phyloP scores from a whole-genome alignment of 2,329 filamentous ascomycete species.

The Trichoderma gracile region DNA sequence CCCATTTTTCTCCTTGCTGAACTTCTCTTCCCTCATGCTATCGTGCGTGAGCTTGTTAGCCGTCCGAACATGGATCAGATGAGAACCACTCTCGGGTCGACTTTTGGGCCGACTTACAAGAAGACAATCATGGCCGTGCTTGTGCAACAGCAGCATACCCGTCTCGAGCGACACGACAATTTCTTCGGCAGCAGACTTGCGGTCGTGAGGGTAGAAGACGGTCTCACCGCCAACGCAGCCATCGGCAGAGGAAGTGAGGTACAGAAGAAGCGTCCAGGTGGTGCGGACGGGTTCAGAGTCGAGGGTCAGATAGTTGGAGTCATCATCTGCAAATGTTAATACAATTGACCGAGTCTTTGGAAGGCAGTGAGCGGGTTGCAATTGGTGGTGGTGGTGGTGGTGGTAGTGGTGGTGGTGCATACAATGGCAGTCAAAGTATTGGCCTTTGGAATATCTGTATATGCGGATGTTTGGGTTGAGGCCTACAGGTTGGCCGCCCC shows the following conservation, averaged over 20 bases:
- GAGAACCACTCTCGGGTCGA: conserved; percentile 24
- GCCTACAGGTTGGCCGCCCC: conserved; percentile 82
- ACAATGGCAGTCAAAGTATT: conserved; percentile 95
- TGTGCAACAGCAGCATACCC: conserved; percentile 84
- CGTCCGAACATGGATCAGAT: not conserved
- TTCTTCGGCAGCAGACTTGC: conserved; percentile 58
- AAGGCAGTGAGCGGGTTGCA: not conserved
- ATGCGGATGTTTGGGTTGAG: conserved; percentile 86
- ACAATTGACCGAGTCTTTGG: not conserved
- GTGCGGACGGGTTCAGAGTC: conserved; percentile 51
- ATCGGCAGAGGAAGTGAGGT: conserved; percentile 73
- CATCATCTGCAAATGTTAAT: conserved; percentile 67
- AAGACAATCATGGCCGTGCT: conserved; percentile 86
- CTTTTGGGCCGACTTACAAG: conserved; percentile 54
- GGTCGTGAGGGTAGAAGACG: conserved; percentile 79
- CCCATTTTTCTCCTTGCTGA: conserved; percentile 81
- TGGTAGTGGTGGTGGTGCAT: conserved; percentile 42
- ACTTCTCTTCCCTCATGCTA: conserved; percentile 84
- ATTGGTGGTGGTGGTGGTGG: not conserved
- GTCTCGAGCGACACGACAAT: conserved; percentile 74
- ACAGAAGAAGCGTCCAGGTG: conserved; percentile 89
- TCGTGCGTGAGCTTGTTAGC: conserved; percentile 32
- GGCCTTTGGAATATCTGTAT: conserved; percentile 81
- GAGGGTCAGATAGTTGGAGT: conserved; percentile 69
- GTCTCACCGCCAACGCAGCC: conserved; percentile 86